Evolutionary conservation across 2,329 filamentous ascomycete genomes (phyloP).

Genomic region (Phaeosphaeriaceae sp.): DNA sequence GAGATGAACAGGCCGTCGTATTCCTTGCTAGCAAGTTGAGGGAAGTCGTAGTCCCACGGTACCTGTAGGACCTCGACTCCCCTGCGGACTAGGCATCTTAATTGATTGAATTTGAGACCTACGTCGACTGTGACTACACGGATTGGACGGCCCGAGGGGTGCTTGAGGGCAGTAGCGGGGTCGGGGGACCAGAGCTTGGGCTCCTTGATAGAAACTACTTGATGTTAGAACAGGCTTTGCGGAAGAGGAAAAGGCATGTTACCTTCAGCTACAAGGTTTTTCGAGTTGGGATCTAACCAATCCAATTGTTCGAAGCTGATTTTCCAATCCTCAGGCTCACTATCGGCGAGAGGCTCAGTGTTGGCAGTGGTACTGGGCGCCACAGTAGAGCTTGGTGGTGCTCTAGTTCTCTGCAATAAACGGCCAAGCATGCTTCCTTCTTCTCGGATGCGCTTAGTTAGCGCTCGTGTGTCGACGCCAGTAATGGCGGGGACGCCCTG

Average conservation of each 20-base stretch:
- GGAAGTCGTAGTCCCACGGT: slow-evolving; percentile 95
- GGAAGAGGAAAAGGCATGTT: slow-evolving; percentile 47
- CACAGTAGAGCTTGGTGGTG: slow-evolving; percentile 25
- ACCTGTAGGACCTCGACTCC: slow-evolving; percentile 94
- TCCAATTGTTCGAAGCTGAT: slow-evolving; percentile 77
- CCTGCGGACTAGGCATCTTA: slow-evolving; percentile 87
- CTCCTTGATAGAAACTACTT: slow-evolving; percentile 81
- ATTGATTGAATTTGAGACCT: slow-evolving; percentile 97
- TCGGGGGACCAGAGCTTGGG: slow-evolving; percentile 86
- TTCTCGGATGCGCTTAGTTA: slow-evolving; percentile 93
- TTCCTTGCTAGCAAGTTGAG: slow-evolving; percentile 74
- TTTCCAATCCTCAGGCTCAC: slow-evolving; percentile 51
- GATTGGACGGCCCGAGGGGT: slow-evolving; percentile 85
- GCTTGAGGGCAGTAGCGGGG: slow-evolving; percentile 73
- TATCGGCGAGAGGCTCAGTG: slow-evolving; percentile 42
- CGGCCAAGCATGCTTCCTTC: slow-evolving; percentile 96
- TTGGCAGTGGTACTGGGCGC: slow-evolving; percentile 50
- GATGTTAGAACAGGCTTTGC: slow-evolving; percentile 26
- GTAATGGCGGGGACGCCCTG: slow-evolving; percentile 93
- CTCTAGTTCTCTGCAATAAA: slow-evolving; percentile 74
- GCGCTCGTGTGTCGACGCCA: slow-evolving; percentile 88
- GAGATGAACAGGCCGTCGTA: slow-evolving; percentile 98
- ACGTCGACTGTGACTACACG: slow-evolving; percentile 94
- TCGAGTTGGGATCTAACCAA: slow-evolving; percentile 90
- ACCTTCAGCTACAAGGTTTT: slow-evolving; percentile 95